Evolutionary conservation across 768 basidiomycete species (phyloP).

Genomic region (Russula abietina): DNA sequence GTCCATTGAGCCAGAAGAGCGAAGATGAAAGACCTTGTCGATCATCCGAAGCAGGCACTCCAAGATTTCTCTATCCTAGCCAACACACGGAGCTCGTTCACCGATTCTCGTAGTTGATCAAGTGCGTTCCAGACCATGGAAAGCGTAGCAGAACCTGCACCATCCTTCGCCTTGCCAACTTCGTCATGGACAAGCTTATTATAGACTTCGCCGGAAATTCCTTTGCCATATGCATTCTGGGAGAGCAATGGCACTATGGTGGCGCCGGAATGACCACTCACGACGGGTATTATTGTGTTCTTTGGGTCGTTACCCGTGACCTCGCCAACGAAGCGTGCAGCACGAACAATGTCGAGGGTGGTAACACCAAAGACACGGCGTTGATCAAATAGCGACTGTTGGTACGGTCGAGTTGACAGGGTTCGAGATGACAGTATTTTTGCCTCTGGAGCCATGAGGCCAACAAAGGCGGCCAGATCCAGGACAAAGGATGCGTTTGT

Average conservation of each 20-base stretch:
- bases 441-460: constrained; percentile 83
- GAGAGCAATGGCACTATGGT: constrained; percentile 96
- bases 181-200: constrained; percentile 87
- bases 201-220: constrained; percentile 65
- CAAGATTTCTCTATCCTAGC: neutral
- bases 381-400: constrained; percentile 94
- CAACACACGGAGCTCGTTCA: neutral
- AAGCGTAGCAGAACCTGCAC: constrained; percentile 68
- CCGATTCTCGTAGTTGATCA: neutral
- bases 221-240: constrained; percentile 65
- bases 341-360: constrained; percentile 95
- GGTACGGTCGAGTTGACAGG: constrained; percentile 98
- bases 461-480: constrained; percentile 86
- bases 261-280: constrained; percentile 95
- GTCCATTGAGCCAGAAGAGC: too few species aligned
- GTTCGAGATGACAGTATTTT: constrained; percentile 96
- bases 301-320: constrained; percentile 59
- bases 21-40: neutral
- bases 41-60: neutral
- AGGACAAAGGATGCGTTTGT: constrained; percentile 98
- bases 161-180: constrained; percentile 97
- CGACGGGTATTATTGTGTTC: constrained; percentile 71
- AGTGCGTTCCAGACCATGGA: constrained; percentile 45
- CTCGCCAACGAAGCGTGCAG: constrained; percentile 81
- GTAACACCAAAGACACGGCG: constrained; percentile 91